These are phyloP conservation scores for Schizosaccharomyces lindneri DNA, from an alignment of 805 yeast species.

Conservation along the genomic window DNA sequence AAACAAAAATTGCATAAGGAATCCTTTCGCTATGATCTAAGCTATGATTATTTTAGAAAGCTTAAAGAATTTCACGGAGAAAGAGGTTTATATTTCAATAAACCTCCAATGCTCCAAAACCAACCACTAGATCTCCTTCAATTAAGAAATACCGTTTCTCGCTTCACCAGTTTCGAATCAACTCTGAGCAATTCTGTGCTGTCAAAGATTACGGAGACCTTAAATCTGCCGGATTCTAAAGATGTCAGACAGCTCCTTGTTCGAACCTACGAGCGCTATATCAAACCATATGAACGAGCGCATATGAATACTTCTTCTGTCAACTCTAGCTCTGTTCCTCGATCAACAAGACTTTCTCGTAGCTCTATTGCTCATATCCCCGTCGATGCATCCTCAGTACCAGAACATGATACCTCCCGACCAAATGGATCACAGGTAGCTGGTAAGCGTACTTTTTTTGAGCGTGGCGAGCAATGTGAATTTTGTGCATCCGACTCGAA, in stretches of 20 bases:
- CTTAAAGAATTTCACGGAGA: background rate
- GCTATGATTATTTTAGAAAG: background rate
- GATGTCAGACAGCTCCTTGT: background rate
- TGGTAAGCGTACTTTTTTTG: background rate
- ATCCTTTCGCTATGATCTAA: background rate
- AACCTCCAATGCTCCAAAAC: background rate
- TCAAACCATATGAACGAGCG: background rate
- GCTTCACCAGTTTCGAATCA: background rate
- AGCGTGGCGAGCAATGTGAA: conserved; percentile 9
- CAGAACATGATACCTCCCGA: background rate
- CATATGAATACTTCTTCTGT: no score
- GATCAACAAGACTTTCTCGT: background rate
- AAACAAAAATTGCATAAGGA: conserved; percentile 9
- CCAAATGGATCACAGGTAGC: no score
- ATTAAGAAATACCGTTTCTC: background rate
- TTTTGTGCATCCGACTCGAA: conserved; percentile 10
- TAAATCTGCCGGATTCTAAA: background rate
- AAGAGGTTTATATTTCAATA: background rate
- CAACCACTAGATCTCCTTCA: background rate
- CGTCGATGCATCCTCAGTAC: background rate
- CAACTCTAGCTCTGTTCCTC: background rate
- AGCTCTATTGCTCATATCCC: background rate
- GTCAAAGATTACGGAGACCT: background rate
- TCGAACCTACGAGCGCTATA: background rate
- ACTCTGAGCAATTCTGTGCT: background rate